phyloP scores from a whole-genome alignment of 1,284 basidiomycete species.

The Trametes hirsuta region DNA sequence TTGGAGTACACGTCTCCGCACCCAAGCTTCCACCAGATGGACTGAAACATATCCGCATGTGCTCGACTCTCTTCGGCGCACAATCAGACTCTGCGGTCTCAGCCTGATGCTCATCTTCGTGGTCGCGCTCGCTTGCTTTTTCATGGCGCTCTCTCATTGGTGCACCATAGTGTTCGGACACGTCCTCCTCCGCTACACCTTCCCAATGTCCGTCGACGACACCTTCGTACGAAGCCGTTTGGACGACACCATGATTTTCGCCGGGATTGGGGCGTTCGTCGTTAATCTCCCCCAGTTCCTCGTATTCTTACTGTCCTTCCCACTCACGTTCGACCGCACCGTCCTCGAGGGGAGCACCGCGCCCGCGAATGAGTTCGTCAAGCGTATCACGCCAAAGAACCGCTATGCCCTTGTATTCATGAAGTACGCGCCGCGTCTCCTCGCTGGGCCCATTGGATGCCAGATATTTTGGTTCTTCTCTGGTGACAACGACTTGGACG shows the following conservation, averaged over 20 bases:
- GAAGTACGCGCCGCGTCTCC: conserved; percentile 14
- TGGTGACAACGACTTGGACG: neutral
- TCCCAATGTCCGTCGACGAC: conserved; percentile 8
- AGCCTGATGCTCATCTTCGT: conserved; percentile 16
- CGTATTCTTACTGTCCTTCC: conserved; percentile 16
- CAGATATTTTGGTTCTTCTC: neutral
- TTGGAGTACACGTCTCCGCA: neutral
- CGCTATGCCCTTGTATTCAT: conserved; percentile 5
- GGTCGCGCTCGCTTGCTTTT: conserved; percentile 11
- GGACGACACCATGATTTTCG: conserved; percentile 17
- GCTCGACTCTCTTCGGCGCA: neutral
- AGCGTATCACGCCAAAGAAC: conserved; percentile 16
- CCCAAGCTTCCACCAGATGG: neutral
- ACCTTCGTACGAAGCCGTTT: neutral
- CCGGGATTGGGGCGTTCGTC: conserved; percentile 14
- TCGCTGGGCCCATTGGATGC: conserved; percentile 12
- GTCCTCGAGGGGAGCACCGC: conserved; percentile 11
- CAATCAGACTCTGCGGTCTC: conserved; percentile 3
- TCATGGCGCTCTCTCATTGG: conserved; percentile 15
- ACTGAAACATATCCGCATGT: neutral
- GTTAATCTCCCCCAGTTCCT: conserved; percentile 16
- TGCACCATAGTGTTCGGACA: conserved; percentile 18
- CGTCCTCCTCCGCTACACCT: conserved; percentile 10
- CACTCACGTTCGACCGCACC: conserved; percentile 16
- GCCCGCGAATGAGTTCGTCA: conserved; percentile 18